phyloP scores from a whole-genome alignment of 129 eudicot species.

The Artemisia annua region DNA sequence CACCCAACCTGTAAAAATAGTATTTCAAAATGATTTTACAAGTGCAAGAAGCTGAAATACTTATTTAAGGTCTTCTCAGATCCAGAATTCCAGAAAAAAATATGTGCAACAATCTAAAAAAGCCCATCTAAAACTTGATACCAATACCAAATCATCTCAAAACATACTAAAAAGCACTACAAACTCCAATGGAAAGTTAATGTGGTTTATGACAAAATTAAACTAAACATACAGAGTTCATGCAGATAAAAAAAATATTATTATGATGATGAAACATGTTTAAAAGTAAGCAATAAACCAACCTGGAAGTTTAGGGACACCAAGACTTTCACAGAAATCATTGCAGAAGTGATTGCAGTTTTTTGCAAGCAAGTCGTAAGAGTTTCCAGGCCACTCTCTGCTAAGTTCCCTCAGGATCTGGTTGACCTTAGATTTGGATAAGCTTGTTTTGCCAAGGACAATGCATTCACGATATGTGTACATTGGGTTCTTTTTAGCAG shows the following conservation, averaged over 20 bases:
- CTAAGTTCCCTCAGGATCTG: conserved; percentile 89
- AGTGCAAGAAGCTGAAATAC: neutral
- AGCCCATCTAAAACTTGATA: neutral
- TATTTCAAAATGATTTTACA: neutral
- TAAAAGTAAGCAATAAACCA: conserved; percentile 24
- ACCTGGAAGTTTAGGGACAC: conserved; percentile 92
- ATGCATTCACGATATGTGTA: conserved; percentile 87
- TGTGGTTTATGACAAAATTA: neutral
- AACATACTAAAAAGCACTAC: conserved; percentile 12
- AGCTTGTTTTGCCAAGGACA: conserved; percentile 75
- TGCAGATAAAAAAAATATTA: too few species aligned
- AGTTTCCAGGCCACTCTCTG: conserved; percentile 92
- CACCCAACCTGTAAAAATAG: conserved; percentile 79
- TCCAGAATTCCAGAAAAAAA: neutral
- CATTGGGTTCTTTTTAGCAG: conserved; percentile 85
- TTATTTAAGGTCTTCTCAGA: neutral
- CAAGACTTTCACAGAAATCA: conserved; percentile 83
- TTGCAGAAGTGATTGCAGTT: conserved; percentile 98
- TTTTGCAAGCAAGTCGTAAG: conserved; percentile 79
- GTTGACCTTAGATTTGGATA: conserved; percentile 61
- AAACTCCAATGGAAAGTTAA: neutral
- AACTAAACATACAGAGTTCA: too few species aligned
- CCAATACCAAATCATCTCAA: neutral
- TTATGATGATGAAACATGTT: neutral
- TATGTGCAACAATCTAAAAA: conserved; percentile 19